Conservation (phyloP, 2,329 filamentous ascomycete species). For the Fusarium stilboides region DNA sequence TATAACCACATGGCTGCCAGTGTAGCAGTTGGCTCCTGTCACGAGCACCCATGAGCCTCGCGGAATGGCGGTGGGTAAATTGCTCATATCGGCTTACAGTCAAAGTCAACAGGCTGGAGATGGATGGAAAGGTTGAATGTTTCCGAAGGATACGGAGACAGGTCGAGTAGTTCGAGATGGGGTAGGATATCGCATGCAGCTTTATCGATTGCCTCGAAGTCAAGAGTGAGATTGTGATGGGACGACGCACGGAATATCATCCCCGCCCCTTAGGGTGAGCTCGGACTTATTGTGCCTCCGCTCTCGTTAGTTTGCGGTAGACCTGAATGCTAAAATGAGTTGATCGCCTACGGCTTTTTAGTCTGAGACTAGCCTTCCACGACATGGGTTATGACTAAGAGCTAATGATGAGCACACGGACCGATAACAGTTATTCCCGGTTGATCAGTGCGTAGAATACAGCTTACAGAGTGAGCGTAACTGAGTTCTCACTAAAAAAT, state of each 20-base stretch:
- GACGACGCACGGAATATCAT: slow-evolving; percentile 5
- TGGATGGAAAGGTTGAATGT: rapidly evolving
- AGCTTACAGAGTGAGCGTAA: too few relatives aligned
- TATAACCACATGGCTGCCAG: slow-evolving; percentile 40
- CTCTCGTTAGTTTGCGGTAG: slow-evolving; percentile 23
- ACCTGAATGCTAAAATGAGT: slow-evolving; percentile 27
- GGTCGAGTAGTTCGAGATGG: neutral
- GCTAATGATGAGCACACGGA: too few relatives aligned
- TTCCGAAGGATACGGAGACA: too few relatives aligned
- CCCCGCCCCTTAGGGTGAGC: slow-evolving; percentile 5
- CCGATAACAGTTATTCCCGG: too few relatives aligned
- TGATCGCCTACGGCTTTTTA: neutral
- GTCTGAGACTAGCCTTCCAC: slow-evolving; percentile 14
- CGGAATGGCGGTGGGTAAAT: slow-evolving; percentile 37
- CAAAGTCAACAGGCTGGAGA: rapidly evolving
- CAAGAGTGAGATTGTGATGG: slow-evolving; percentile 7
- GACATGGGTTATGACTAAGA: neutral
- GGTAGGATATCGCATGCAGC: neutral
- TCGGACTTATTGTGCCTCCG: slow-evolving; percentile 15
- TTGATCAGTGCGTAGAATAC: too few relatives aligned
- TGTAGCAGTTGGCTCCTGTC: slow-evolving; percentile 43
- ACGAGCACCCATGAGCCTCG: slow-evolving; percentile 45
- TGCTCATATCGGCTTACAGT: neutral
- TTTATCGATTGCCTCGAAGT: neutral
- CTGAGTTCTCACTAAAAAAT: too few relatives aligned